These are phyloP conservation scores for Naumovozyma castellii DNA, from an alignment of 805 yeast genomes.

Conservation along the genomic window DNA sequence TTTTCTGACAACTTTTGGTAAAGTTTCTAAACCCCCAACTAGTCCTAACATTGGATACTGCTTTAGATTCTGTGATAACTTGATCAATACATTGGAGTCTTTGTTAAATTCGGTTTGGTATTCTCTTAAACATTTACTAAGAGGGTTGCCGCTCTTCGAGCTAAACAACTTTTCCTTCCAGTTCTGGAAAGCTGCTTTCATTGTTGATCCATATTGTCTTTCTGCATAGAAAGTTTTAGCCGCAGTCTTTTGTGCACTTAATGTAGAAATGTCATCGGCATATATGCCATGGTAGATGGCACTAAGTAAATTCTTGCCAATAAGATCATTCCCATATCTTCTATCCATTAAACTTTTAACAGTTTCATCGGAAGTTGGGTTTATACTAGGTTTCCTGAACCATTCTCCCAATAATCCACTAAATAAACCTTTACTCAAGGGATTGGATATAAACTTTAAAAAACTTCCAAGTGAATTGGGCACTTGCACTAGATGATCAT, in stretches of 20 bases:
- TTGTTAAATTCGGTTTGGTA: conserved; percentile 37
- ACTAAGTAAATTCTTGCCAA: conserved; percentile 53
- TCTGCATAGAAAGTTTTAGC: conserved; percentile 52
- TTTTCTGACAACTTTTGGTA: conserved; percentile 38
- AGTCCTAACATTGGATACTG: conserved; percentile 55
- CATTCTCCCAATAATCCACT: conserved; percentile 44
- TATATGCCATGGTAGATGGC: conserved; percentile 85
- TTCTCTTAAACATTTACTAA: conserved; percentile 26
- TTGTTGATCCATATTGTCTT: conserved; percentile 46
- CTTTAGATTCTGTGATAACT: conserved; percentile 34
- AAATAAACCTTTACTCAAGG: conserved; percentile 37
- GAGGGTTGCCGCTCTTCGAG: conserved; percentile 3
- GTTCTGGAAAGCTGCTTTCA: conserved; percentile 37
- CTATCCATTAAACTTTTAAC: conserved; percentile 58
- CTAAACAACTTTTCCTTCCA: conserved; percentile 16
- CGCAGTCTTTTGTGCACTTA: conserved; percentile 58
- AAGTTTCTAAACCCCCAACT: conserved; percentile 44
- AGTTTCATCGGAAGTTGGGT: conserved; percentile 49
- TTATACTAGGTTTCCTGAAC: conserved; percentile 27
- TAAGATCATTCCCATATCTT: conserved; percentile 46
- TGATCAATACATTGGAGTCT: conserved; percentile 29
- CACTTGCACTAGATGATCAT: conserved; percentile 42
- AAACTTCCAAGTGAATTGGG: conserved; percentile 37
- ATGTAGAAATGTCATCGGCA: conserved; percentile 65
- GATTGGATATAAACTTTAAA: conserved; percentile 32